Conservation (phyloP, 2,329 filamentous ascomycete species). For the Aspergillus aculeatinus region DNA sequence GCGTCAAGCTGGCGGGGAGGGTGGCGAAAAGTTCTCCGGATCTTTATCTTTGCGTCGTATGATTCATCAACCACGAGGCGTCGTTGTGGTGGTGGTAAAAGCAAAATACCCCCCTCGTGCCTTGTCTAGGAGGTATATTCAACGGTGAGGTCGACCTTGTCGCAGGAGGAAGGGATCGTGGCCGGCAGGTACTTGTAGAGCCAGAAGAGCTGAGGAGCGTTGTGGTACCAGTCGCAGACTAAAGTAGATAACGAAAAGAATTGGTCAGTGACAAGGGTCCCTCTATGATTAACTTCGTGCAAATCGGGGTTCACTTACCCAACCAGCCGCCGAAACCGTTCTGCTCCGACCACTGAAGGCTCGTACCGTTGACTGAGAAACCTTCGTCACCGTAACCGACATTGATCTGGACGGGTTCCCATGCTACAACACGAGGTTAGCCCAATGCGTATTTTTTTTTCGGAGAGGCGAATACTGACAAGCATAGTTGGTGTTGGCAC, state of each 20-base stretch:
- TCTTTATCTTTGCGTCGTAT: slow-evolving; percentile 9
- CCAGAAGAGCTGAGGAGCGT: slow-evolving; percentile 42
- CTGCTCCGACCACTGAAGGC: slow-evolving; percentile 29
- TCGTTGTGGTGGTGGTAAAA: slow-evolving; percentile 15
- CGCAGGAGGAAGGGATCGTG: slow-evolving; percentile 34
- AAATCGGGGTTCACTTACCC: slow-evolving; percentile 28
- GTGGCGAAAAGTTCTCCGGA: background rate
- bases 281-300: background rate
- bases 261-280: slow-evolving; percentile 1
- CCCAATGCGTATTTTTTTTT: background rate
- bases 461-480: slow-evolving; percentile 26
- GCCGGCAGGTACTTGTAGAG: slow-evolving; percentile 25
- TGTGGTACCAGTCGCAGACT: slow-evolving; percentile 45
- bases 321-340: slow-evolving; percentile 42
- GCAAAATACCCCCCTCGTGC: background rate
- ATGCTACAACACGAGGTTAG: slow-evolving; percentile 28
- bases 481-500: slow-evolving; percentile 32
- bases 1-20: background rate
- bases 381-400: slow-evolving; percentile 30
- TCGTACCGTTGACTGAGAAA: slow-evolving; percentile 31
- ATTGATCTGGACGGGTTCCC: slow-evolving; percentile 38
- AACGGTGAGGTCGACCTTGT: slow-evolving; percentile 30
- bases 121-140: slow-evolving; percentile 25
- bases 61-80: slow-evolving; percentile 18
- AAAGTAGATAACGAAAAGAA: background rate